Evolutionary conservation across 306 rosid genomes (phyloP), one percentile per base, ranked within the genome.

Genomic region (Pueraria montana): DNA sequence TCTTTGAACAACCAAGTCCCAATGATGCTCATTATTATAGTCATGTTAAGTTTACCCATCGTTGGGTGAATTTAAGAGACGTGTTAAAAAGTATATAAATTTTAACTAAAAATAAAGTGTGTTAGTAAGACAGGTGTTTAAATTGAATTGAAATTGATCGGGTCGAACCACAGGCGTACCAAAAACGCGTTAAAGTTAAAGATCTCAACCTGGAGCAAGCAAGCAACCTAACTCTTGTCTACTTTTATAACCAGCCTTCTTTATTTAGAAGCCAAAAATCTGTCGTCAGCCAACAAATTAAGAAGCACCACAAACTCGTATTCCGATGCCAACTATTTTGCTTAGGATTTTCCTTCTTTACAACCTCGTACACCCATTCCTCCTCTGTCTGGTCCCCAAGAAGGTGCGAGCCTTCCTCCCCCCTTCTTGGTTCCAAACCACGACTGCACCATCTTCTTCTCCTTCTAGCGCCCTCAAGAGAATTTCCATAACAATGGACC

Each of bases 271-370:
- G 42, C 78, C 71, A 77, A 72, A 26, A 82, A 80, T 69, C 56
- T 82, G 80, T 63, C 21, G 0, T 6, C 6, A 62, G 45, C 68
- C 5, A 73, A 72, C 0, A 65, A 79, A 68, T n/a, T n/a, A n/a
- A n/a, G n/a, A 18, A 20, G 53, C 55, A 64, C 86, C 86, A 59
- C 80, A 74, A 62, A 50, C 61, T 55, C 10, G 7, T 5, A 6
- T 59, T 3, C 27, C 74, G 23, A 88, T 85, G 92, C 94, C 93
- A 89, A 73, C 91, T 38, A 84, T 91, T 84, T 77, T 86, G 48
- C 43, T 59, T 6, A 83, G 84, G 64, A 87, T 88, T 81, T 87
- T 89, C 86, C 92, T 83, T 84, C 83, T 83, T 77, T 89, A 88
- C 90, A 87, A 84, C 71, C 80, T 91, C 81, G 72, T 84, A n/a